Evolutionary conservation across 768 basidiomycete species (phyloP).

Genomic region (Pulveroboletus frians): DNA sequence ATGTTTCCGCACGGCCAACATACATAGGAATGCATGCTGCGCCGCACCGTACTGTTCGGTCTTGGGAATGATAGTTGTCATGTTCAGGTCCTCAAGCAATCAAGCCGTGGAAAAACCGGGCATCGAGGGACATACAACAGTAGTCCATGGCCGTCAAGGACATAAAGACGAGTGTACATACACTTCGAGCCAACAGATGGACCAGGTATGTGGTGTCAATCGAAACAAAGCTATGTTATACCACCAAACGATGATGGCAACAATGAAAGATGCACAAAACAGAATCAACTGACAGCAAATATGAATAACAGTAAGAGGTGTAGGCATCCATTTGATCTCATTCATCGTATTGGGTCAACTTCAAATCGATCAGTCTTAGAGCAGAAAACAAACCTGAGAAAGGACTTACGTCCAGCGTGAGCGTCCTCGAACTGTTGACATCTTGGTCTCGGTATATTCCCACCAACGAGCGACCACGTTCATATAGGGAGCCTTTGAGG

Average conservation of each 20-base stretch:
- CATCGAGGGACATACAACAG: too few relatives aligned
- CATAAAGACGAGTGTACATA: too few relatives aligned
- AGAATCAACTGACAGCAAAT: conserved; percentile 18
- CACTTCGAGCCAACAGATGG: background rate
- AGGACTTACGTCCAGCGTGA: conserved; percentile 79
- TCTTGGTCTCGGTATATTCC: conserved; percentile 95
- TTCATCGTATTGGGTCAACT: conserved; percentile 29
- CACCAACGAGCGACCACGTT: conserved; percentile 83
- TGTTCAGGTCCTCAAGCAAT: too few relatives aligned
- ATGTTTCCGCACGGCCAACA: too few relatives aligned
- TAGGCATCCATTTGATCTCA: conserved; percentile 8
- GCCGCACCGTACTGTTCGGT: too few relatives aligned
- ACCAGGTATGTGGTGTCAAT: background rate
- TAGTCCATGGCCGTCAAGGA: too few relatives aligned
- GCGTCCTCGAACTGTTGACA: conserved; percentile 83
- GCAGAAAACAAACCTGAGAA: background rate
- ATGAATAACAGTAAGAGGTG: conserved; percentile 17
- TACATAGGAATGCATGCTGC: too few relatives aligned
- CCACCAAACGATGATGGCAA: background rate
- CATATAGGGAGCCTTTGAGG: conserved; percentile 89
- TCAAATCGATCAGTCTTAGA: conserved; percentile 8
- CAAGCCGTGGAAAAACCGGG: too few relatives aligned
- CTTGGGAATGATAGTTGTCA: too few relatives aligned
- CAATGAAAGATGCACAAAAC: background rate
- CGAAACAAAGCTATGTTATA: conserved; percentile 2